Conservation (phyloP, 257 asterid genomes). For the Leonotis leonurus region DNA sequence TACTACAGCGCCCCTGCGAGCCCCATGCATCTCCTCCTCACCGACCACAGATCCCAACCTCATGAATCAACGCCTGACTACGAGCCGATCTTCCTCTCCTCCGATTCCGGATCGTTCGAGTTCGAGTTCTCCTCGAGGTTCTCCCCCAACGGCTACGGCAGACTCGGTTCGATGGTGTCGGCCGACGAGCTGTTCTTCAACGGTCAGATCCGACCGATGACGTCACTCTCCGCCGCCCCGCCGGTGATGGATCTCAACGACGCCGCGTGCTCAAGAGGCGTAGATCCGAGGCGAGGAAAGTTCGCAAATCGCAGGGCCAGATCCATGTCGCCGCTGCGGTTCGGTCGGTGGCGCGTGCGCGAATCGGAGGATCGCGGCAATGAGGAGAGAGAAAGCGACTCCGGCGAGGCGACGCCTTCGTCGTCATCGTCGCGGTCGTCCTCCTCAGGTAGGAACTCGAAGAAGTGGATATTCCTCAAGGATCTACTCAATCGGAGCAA, state of each 20-base stretch:
- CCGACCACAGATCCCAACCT: not conserved
- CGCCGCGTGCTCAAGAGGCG: slow-evolving; percentile 22
- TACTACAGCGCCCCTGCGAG: slow-evolving; percentile 61
- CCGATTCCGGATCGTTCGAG: slow-evolving; percentile 49
- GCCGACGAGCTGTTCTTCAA: slow-evolving; percentile 52
- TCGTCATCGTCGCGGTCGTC: slow-evolving; percentile 55
- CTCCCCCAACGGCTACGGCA: slow-evolving; percentile 25
- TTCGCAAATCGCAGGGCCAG: slow-evolving; percentile 42
- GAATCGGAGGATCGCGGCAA: not conserved
- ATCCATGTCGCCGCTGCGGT: slow-evolving; percentile 50
- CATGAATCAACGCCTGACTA: not conserved
- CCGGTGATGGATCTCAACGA: slow-evolving; percentile 21
- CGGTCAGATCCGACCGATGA: slow-evolving; percentile 63
- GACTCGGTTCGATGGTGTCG: slow-evolving; percentile 31
- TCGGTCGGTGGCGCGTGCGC: not conserved
- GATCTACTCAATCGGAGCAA: slow-evolving; percentile 47
- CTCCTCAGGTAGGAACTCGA: slow-evolving; percentile 51
- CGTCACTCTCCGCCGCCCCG: slow-evolving; percentile 35
- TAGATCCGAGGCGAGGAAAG: slow-evolving; percentile 32
- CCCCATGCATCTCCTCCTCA: slow-evolving; percentile 42
- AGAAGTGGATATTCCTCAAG: slow-evolving; percentile 53
- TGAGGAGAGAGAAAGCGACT: slow-evolving; percentile 23
- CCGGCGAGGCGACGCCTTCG: slow-evolving; percentile 46
- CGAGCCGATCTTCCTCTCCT: slow-evolving; percentile 32
- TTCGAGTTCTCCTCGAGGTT: slow-evolving; percentile 48